Conservation (phyloP, 108 stramenopile species). For the Phaeodactylum tricornutum region DNA sequence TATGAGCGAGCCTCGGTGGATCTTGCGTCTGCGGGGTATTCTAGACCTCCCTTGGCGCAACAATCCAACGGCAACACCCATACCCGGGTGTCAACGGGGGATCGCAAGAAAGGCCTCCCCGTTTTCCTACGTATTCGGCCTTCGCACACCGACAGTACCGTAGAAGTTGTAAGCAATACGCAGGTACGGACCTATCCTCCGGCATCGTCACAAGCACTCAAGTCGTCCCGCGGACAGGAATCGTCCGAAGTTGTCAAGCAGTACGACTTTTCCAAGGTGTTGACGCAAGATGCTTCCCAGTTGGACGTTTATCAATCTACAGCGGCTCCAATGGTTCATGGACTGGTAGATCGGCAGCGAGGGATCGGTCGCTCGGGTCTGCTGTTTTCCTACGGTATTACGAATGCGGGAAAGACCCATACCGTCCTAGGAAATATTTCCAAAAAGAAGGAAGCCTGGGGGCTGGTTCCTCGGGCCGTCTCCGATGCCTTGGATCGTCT, state of each 20-base stretch:
- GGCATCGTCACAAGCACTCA: constrained; percentile 45
- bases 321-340: constrained; percentile 59
- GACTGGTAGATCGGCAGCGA: constrained; percentile 30
- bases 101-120: background rate
- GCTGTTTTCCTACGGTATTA: constrained; percentile 96
- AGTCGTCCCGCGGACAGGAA: constrained; percentile 26
- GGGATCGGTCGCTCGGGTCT: constrained; percentile 62
- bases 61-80: background rate
- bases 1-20: constrained; percentile 1
- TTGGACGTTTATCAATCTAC: constrained; percentile 42
- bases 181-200: constrained; percentile 71
- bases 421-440: constrained; percentile 83
- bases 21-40: too few relatives aligned
- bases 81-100: too few relatives aligned
- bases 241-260: constrained; percentile 35
- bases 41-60: background rate
- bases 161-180: constrained; percentile 9
- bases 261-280: constrained; percentile 61
- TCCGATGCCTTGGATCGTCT: constrained; percentile 15
- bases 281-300: constrained; percentile 48
- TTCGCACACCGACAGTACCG: background rate
- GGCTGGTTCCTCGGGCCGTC: constrained; percentile 76
- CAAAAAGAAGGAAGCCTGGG: constrained; percentile 31
- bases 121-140: constrained; percentile 5
- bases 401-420: constrained; percentile 97